These are phyloP conservation scores for Hypsizygus marmoreus DNA, from an alignment of 768 basidiomycete species.

Conservation along the genomic window DNA sequence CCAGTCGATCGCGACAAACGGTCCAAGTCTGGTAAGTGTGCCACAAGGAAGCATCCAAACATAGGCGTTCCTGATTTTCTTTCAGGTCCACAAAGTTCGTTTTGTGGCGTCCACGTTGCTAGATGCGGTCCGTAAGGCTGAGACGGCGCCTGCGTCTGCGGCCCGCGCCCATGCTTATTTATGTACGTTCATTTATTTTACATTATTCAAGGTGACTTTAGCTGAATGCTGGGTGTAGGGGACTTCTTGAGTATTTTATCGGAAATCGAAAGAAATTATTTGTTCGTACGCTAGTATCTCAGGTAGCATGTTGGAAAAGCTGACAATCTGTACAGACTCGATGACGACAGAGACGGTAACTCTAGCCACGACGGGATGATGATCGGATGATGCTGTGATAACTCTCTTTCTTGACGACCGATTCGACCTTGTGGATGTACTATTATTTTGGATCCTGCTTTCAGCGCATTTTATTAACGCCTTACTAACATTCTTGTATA, in stretches of 20 bases:
- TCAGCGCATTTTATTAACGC: conserved; percentile 15
- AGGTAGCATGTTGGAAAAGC: conserved; percentile 5
- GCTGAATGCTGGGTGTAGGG: conserved; percentile 48
- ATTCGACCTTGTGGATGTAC: conserved; percentile 17
- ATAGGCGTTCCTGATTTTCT: conserved; percentile 18
- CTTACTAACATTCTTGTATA: conserved; percentile 8
- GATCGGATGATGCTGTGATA: conserved; percentile 9
- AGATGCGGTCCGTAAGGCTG: conserved; percentile 80
- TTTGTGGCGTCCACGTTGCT: conserved; percentile 90
- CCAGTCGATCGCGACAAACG: conserved; percentile 89
- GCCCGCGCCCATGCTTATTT: conserved; percentile 87
- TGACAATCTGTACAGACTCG: conserved; percentile 44
- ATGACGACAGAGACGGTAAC: conserved; percentile 69
- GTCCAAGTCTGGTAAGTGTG: conserved; percentile 64
- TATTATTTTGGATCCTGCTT: too few relatives aligned
- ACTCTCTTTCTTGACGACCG: neutral
- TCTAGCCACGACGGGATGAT: conserved; percentile 60
- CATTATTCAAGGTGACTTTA: neutral
- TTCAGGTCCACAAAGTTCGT: conserved; percentile 85
- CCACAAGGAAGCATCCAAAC: neutral
- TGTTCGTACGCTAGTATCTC: conserved; percentile 46
- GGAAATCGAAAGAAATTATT: conserved; percentile 90
- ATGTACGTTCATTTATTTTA: conserved; percentile 49
- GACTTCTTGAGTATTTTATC: conserved; percentile 90
- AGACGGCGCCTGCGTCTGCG: conserved; percentile 77